phyloP scores from a whole-genome alignment of 495 filamentous ascomycete species.

The Trichoderma virens region DNA sequence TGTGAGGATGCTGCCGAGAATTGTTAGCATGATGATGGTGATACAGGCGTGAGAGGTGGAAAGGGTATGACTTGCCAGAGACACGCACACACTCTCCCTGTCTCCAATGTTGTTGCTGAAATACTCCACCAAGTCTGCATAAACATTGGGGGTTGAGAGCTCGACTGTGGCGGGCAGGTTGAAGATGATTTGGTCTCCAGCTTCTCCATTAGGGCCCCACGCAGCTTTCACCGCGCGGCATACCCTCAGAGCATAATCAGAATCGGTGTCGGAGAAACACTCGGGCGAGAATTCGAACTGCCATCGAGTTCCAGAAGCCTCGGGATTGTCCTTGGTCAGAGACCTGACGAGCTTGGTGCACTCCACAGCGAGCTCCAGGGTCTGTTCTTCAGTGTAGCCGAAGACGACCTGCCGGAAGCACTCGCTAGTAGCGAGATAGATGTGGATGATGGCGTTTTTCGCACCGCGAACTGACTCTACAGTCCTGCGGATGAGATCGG shows the following conservation, averaged over 20 bases:
- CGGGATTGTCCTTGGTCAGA: slow-evolving; percentile 91
- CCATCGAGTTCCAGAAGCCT: slow-evolving; percentile 72
- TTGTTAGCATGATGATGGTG: slow-evolving; percentile 1
- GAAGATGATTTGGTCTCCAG: slow-evolving; percentile 79
- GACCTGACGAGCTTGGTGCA: slow-evolving; percentile 82
- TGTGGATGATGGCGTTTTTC: slow-evolving; percentile 94
- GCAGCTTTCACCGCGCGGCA: slow-evolving; percentile 95
- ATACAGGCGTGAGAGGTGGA: neutral
- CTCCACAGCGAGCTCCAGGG: slow-evolving; percentile 72
- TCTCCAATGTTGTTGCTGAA: slow-evolving; percentile 80
- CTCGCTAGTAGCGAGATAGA: slow-evolving; percentile 91
- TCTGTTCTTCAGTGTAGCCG: slow-evolving; percentile 74
- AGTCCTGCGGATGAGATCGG: slow-evolving; percentile 85
- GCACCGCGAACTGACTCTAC: slow-evolving; percentile 83
- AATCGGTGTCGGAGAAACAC: slow-evolving; percentile 86
- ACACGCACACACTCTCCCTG: slow-evolving; percentile 74
- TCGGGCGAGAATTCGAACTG: slow-evolving; percentile 94
- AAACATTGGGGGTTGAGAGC: slow-evolving; percentile 91
- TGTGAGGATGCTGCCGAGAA: slow-evolving; percentile 63
- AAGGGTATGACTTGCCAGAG: slow-evolving; percentile 32
- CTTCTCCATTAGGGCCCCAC: slow-evolving; percentile 73
- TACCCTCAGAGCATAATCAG: slow-evolving; percentile 73
- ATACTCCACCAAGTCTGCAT: slow-evolving; percentile 94
- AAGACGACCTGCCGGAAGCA: slow-evolving; percentile 91
- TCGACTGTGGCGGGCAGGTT: slow-evolving; percentile 96